These are phyloP conservation scores for Lactarius vividus DNA, from an alignment of 768 basidiomycete species.

Conservation along the genomic window DNA sequence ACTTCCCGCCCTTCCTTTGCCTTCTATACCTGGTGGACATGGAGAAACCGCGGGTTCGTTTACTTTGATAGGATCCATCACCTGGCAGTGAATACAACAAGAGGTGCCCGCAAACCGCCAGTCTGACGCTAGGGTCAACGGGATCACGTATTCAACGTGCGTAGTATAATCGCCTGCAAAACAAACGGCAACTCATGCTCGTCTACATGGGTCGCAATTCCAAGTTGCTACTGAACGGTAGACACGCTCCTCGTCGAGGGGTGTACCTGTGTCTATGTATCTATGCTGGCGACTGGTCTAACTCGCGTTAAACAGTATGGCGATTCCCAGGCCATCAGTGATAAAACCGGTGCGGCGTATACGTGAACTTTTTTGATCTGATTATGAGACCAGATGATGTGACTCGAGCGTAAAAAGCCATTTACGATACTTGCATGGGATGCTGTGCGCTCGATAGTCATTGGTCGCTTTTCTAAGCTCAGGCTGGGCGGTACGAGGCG, in stretches of 20 bases:
- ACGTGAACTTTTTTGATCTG: slow-evolving; percentile 29
- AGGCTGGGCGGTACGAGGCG: slow-evolving; percentile 39
- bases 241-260: slow-evolving; percentile 54
- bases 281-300: slow-evolving; percentile 29
- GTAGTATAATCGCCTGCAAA: too few species aligned
- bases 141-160: slow-evolving; percentile 25
- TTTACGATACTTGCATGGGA: slow-evolving; percentile 75
- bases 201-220: slow-evolving; percentile 59
- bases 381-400: slow-evolving; percentile 50
- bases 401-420: slow-evolving; percentile 62
- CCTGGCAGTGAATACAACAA: too few species aligned
- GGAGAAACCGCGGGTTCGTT: too few species aligned
- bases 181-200: slow-evolving; percentile 61
- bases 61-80: too few species aligned
- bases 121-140: too few species aligned
- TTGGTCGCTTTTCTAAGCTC: slow-evolving; percentile 3
- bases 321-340: slow-evolving; percentile 53
- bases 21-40: too few species aligned
- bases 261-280: too few species aligned
- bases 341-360: slow-evolving; percentile 81
- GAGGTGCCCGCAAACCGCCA: too few species aligned
- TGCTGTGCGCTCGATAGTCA: slow-evolving; percentile 48
- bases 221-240: slow-evolving; percentile 62
- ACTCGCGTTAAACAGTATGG: slow-evolving; percentile 33
- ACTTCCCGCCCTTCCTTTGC: too few species aligned